Percentiles rank a stretch among this genome's conserved stretches.
These are phyloP conservation scores for Clonostachys byssicola DNA, from an alignment of 2,329 filamentous ascomycete species.

Conservation along the genomic window DNA sequence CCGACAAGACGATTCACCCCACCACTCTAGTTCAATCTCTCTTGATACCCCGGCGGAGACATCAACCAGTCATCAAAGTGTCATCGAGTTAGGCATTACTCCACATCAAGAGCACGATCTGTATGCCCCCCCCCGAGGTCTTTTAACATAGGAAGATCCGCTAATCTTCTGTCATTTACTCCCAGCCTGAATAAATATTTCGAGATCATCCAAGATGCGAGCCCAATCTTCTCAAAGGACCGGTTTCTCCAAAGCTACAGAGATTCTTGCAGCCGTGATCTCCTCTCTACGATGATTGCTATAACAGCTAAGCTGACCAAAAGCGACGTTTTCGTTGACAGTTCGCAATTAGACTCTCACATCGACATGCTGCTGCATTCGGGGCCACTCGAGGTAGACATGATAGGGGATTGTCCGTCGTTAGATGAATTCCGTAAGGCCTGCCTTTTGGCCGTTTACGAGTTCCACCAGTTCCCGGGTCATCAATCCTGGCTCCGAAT, in stretches of 20 bases:
- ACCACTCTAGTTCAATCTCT: not conserved
- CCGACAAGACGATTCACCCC: not conserved
- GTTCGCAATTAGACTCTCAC: not conserved
- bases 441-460: slow-evolving; percentile 2
- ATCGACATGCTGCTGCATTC: slow-evolving; percentile 1
- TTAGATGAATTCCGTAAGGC: not conserved
- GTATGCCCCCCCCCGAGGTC: too few species aligned
- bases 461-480: slow-evolving; percentile 4
- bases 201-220: not conserved
- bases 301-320: not conserved
- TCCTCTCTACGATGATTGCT: not conserved
- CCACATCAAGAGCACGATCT: not conserved
- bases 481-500: slow-evolving; percentile 9
- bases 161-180: not conserved
- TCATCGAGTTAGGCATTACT: not conserved
- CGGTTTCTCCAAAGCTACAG: not conserved
- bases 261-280: not conserved
- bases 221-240: not conserved
- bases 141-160: too few species aligned
- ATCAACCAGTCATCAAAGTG: not conserved
- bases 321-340: not conserved
- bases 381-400: not conserved
- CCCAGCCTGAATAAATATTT: not conserved
- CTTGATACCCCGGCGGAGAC: not conserved
- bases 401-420: not conserved